A percentile compares a stretch with the other conserved stretches of the same genome.
Evolutionary conservation across 345 rosid species (phyloP).

Genomic region (Clarkia xantiana): DNA sequence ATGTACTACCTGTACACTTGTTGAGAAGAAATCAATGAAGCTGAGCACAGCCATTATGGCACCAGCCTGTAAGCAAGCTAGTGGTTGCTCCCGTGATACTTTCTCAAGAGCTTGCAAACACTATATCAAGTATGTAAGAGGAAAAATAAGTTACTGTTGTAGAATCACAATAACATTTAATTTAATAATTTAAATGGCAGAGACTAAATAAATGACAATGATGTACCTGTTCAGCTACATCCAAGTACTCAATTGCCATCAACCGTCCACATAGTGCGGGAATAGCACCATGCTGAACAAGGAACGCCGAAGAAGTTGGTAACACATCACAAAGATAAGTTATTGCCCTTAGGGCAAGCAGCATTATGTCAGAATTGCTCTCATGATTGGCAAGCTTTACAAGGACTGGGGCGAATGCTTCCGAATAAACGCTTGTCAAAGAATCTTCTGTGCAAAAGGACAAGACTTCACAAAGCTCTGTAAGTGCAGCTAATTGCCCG

Average conservation of each 20-base stretch:
- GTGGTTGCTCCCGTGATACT: conserved; percentile 79
- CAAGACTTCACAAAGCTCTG: conserved; percentile 79
- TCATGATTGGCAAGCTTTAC: conserved; percentile 55
- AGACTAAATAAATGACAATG: conserved; percentile 2
- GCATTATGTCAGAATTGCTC: conserved; percentile 52
- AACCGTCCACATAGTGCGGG: conserved; percentile 75
- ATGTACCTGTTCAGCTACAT: conserved; percentile 90
- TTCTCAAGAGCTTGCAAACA: conserved; percentile 98
- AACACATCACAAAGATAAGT: conserved; percentile 85
- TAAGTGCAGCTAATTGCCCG: conserved; percentile 43
- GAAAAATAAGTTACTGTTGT: neutral
- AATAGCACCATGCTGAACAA: conserved; percentile 63
- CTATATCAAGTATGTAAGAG: conserved; percentile 17
- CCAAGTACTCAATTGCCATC: conserved; percentile 64
- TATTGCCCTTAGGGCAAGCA: conserved; percentile 70
- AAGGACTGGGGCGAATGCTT: conserved; percentile 59
- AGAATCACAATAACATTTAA: too few relatives aligned
- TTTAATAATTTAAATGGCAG: too few relatives aligned
- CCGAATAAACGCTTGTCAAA: conserved; percentile 45
- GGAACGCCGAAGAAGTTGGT: conserved; percentile 56
- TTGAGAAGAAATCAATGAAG: conserved; percentile 72
- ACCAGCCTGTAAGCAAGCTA: conserved; percentile 75
- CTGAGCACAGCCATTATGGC: conserved; percentile 78
- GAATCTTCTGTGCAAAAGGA: conserved; percentile 81
- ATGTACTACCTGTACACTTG: conserved; percentile 52